Base-by-base conservation (phyloP, 768 basidiomycete genomes). In the Lentinus tigrinus region DNA sequence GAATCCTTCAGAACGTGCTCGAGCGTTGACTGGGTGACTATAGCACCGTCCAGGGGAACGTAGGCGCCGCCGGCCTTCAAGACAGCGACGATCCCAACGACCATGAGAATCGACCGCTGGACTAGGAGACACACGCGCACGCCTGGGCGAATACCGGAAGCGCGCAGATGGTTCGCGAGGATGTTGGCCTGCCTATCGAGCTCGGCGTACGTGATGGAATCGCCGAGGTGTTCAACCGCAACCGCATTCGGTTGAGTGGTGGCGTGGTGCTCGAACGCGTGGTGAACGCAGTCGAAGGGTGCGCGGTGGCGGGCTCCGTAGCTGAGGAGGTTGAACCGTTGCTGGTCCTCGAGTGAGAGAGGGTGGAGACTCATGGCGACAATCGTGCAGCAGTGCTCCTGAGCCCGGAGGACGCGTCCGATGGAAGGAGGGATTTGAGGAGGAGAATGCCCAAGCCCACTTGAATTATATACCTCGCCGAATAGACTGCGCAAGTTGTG, bases 61-160 rank as follows among this genome's bases (percentile, higher is more conserved):
- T 86, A 86, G 3, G 82, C 78, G 16, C 77, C 83, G 5, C 83
- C 84, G 10, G 82, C 79, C 63, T 85, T 85, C 43, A 85, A 74
- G 23, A 81, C 72, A 19, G 78, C 81, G 17, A 85, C 67, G 47
- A 86, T 81, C 6, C 78, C 83, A 19, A 81, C 69, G 39, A 83
- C 74, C 74, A 84, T 78, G 13, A 72, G 63, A 38, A 85, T 79
- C 19, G 80, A 83, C 24, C 84, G 79, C 57, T 82, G 78, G 8
- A 79, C 77, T 13, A 86, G 74, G 39, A 85, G 70, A 59, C 81
- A 82, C 36, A 86, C 79, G 7, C 83, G 80, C 37, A 78, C 75
- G 24, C 80, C 81, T 11, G 77, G 74, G 16, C 66, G 60, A 38
- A 86, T 73, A 17, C 80, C 81, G 42, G 70, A 63, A 17, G 66